A percentile compares a stretch with the other conserved stretches of the same genome.
Conservation (phyloP, 2,329 filamentous ascomycete species). For the Ophiostoma himal-ulmi region DNA sequence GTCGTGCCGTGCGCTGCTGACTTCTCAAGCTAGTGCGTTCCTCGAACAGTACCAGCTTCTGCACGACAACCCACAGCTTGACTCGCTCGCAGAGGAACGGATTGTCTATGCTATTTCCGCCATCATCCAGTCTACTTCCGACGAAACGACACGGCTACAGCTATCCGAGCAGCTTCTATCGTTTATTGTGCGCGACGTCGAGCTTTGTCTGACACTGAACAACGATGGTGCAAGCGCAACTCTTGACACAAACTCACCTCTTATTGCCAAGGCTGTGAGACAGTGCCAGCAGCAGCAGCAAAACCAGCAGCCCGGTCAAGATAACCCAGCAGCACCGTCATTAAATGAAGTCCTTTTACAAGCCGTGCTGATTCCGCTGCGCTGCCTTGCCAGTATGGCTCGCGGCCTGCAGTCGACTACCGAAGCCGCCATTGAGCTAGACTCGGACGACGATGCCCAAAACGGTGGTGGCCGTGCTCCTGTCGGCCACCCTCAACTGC, state of each 20-base stretch:
- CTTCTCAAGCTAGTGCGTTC: slow-evolving; percentile 61
- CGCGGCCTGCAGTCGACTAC: slow-evolving; percentile 64
- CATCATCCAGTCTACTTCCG: slow-evolving; percentile 65
- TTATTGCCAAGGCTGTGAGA: slow-evolving; percentile 27
- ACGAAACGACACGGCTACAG: slow-evolving; percentile 48
- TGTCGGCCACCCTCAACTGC: slow-evolving; percentile 27
- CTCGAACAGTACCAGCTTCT: slow-evolving; percentile 66
- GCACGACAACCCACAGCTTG: slow-evolving; percentile 52
- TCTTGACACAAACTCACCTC: slow-evolving; percentile 19
- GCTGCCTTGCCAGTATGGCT: slow-evolving; percentile 64
- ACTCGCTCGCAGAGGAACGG: slow-evolving; percentile 65
- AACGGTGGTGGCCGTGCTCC: neutral
- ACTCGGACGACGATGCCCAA: slow-evolving; percentile 49
- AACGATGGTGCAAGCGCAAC: slow-evolving; percentile 26
- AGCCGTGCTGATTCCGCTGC: slow-evolving; percentile 51
- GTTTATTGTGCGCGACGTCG: slow-evolving; percentile 59
- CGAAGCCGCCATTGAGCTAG: slow-evolving; percentile 51
- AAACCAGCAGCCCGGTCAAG: neutral
- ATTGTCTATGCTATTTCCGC: slow-evolving; percentile 68
- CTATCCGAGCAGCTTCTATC: slow-evolving; percentile 54
- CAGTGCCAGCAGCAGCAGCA: slow-evolving; percentile 24
- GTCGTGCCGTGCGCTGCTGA: slow-evolving; percentile 65
- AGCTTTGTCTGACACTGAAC: slow-evolving; percentile 37
- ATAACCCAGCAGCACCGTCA: slow-evolving; percentile 26
- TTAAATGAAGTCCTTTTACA: slow-evolving; percentile 44